Evolutionary conservation across 495 filamentous ascomycete genomes (phyloP), one percentile per base, ranked within the genome.

Genomic region (Hypoxylon fuscum): DNA sequence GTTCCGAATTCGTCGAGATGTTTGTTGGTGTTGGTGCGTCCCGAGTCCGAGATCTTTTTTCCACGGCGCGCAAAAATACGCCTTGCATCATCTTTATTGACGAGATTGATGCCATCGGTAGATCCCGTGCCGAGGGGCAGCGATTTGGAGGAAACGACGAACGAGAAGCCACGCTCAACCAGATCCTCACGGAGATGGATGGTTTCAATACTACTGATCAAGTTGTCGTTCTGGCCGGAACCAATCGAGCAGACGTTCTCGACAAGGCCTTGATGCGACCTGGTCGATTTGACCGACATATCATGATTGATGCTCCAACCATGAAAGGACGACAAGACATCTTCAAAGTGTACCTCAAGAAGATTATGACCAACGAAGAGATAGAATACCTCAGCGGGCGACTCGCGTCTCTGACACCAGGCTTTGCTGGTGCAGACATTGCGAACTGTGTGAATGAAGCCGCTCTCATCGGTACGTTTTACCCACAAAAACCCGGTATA

Each of bases 81-180:
- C 95, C 95, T 2, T 98, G 95, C 77, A 98, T 98, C 74, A 95
- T 98, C 73, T 98, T 98, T 80, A 97, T 98, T 66, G 95, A 98
- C 71, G 95, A 98, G 77, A 98, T 98, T 58, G 95, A 98, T 77
- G 95, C 95, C 29, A 96, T 98, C 69, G 95, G 95, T 71, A 93
- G 92, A 74, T 88, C 93, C 31, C 86, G 95, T 76, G 79, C 88
- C 1, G 91, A 92, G 63, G 83, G 85, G 41, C 76, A 78, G 14
- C 78, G 81, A 32, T 87, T 82, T 62, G 95, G 95, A 59, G 95
- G 95, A 49, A 98, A 97, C 68, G 96, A 98, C 70, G 95, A 98
- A 79, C 87, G 95, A 68, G 95, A 98, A 74, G 90, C 89, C 42
- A 98, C 95, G 1, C 86, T 98, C 35, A 98, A 98, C 73, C 95